phyloP scores from a whole-genome alignment of 768 basidiomycete species.

The Psilocybe sp. region DNA sequence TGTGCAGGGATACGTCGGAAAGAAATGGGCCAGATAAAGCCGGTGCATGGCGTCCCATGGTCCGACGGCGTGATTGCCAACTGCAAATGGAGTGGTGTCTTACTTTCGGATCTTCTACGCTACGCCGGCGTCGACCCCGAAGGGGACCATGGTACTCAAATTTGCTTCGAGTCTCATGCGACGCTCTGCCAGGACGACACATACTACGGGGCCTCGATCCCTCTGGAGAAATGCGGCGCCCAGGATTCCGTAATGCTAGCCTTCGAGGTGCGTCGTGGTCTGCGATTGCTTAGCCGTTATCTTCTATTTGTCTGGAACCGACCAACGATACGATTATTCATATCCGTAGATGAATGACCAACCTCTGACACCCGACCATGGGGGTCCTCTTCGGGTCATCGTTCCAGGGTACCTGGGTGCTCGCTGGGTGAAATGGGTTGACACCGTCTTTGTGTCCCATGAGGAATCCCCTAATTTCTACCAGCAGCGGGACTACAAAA shows the following conservation, averaged over 20 bases:
- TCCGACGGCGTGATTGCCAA: constrained; percentile 70
- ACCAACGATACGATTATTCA: constrained; percentile 3
- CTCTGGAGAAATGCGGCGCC: constrained; percentile 46
- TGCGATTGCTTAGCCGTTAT: background rate
- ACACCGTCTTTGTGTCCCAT: constrained; percentile 50
- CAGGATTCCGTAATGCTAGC: constrained; percentile 57
- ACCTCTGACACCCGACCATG: constrained; percentile 55
- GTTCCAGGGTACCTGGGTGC: constrained; percentile 68
- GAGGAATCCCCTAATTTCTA: constrained; percentile 67
- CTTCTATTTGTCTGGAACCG: background rate
- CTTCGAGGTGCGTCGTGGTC: constrained; percentile 46
- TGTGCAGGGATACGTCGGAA: constrained; percentile 69
- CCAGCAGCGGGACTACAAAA: constrained; percentile 70
- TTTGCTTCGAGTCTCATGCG: constrained; percentile 59
- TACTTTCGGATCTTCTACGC: constrained; percentile 54
- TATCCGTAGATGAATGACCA: constrained; percentile 61
- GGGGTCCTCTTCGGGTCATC: constrained; percentile 64
- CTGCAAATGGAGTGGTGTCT: constrained; percentile 62
- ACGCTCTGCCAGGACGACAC: constrained; percentile 60
- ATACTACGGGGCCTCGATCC: constrained; percentile 64
- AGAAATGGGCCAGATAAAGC: constrained; percentile 58
- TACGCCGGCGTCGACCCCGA: constrained; percentile 34
- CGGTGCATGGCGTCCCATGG: constrained; percentile 62
- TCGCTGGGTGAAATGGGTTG: constrained; percentile 77
- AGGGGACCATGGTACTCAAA: constrained; percentile 36